These are phyloP conservation scores for Phytophthora hibernalis DNA, from an alignment of 352 stramenopile species.

Conservation along the genomic window DNA sequence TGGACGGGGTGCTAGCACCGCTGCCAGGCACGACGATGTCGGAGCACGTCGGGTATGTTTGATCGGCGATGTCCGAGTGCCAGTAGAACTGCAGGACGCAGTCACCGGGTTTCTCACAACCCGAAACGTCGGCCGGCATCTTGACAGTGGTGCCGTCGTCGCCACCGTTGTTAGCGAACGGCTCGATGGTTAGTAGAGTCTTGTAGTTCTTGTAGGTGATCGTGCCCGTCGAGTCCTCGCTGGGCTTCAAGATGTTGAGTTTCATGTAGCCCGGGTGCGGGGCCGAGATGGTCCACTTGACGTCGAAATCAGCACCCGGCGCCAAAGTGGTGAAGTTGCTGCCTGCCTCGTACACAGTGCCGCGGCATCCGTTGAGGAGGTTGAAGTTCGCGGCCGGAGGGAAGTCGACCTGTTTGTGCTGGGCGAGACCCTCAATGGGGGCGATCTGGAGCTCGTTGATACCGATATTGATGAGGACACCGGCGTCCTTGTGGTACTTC, in stretches of 20 bases:
- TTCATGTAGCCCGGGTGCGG: constrained; percentile 61
- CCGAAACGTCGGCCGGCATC: constrained; percentile 46
- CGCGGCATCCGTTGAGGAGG: constrained; percentile 47
- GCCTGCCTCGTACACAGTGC: constrained; percentile 42
- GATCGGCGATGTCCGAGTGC: constrained; percentile 45
- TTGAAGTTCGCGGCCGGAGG: constrained; percentile 40
- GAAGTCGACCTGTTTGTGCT: constrained; percentile 40
- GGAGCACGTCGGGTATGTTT: constrained; percentile 48
- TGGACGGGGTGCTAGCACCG: constrained; percentile 15
- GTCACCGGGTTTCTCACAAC: constrained; percentile 43
- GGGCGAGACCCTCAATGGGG: constrained; percentile 35
- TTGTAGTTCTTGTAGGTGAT: constrained; percentile 57
- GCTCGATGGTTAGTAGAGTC: constrained; percentile 44
- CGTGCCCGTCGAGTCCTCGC: constrained; percentile 36
- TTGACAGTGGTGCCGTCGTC: constrained; percentile 35
- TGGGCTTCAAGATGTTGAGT: constrained; percentile 62
- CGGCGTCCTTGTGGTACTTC: constrained; percentile 34
- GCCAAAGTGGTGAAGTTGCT: constrained; percentile 41
- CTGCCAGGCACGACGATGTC: constrained; percentile 45
- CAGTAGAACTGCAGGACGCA: constrained; percentile 53
- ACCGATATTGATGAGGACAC: constrained; percentile 43
- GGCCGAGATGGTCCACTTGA: constrained; percentile 56
- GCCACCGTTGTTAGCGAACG: constrained; percentile 47
- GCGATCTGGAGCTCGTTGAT: constrained; percentile 40
- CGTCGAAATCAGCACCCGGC: constrained; percentile 34